Base-by-base conservation (phyloP, 192 early-diverging fungal species). In the Coemansia sp. region DNA sequence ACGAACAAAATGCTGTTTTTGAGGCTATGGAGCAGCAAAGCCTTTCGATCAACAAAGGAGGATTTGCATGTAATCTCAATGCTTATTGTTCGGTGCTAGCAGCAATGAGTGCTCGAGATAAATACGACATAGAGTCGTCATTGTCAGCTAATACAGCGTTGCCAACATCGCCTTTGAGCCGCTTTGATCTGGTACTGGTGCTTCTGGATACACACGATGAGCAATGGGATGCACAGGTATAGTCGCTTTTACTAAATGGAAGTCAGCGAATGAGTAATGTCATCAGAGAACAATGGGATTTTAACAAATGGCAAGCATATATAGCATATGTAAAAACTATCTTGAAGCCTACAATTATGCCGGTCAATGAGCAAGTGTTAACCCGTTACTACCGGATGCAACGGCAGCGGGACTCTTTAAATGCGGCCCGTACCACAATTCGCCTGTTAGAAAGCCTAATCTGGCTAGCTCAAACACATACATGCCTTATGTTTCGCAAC, bases 11-110 rank as follows among this genome's bases (percentile, higher is more conserved):
- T 5, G 81, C 87, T 2, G 83, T 91, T 19, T 83, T 86, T 40
- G 89, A 91, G 52, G 89, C 88, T 1, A 91, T 91, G 89, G 89
- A 91, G 55, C 89, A 91, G 68, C 89, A 91, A 63, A 86, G 87
- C 13, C 86, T 91, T 15, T 84, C 82, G 37, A 83, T 91, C 11
- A 87, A 88, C 28, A 91, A 91, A 65, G 86, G 85, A 2, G 75
- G 89, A 5, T 80, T 91, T 40, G 88, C 90, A n/a, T 88, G 87
- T 58, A 88, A 85, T 46, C 75, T 91, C 33, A 87, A 88, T 40
- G 84, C 88, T 0, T 70, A 88, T 12, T 91, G 89, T 61, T 81
- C 89, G 3, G 85, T 91, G 14, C 70, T 91, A 38, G 89, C 89
- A 0, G 88, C 89, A 0, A 89, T 87, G 23, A 91, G 90, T 49